Conservation (phyloP, 306 rosid genomes). For the Rosa persica region DNA sequence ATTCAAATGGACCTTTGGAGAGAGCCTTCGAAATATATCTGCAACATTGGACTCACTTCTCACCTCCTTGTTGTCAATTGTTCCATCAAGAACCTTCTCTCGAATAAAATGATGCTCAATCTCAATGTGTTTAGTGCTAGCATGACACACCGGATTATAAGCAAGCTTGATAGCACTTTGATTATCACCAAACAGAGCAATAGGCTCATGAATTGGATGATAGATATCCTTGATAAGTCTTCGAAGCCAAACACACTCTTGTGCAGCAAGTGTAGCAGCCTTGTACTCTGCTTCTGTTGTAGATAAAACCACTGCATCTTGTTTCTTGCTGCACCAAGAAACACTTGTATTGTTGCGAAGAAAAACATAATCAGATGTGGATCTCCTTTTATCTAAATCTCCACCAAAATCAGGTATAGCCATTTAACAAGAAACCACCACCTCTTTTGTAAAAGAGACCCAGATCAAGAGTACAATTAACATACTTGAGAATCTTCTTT, state of each 20-base stretch:
- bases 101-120: slow-evolving; percentile 15
- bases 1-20: neutral
- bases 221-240: slow-evolving; percentile 3
- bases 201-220: neutral
- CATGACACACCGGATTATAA: slow-evolving; percentile 7
- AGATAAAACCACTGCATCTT: neutral
- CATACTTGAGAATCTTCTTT: neutral
- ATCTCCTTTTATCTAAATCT: neutral
- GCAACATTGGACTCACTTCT: neutral
- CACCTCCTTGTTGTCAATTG: neutral
- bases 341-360: neutral
- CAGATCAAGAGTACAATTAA: neutral
- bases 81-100: slow-evolving; percentile 13
- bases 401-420: neutral
- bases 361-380: neutral
- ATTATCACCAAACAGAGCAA: neutral
- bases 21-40: neutral
- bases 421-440: neutral
- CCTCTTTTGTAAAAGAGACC: neutral
- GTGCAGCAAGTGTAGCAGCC: slow-evolving; percentile 3
- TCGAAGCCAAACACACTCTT: slow-evolving; percentile 1
- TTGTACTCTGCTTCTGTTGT: neutral
- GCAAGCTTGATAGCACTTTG: slow-evolving; percentile 16
- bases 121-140: slow-evolving; percentile 18
- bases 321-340: neutral